Evolutionary conservation across 345 rosid genomes (phyloP).

Genomic region (Dipteronia sinensis): DNA sequence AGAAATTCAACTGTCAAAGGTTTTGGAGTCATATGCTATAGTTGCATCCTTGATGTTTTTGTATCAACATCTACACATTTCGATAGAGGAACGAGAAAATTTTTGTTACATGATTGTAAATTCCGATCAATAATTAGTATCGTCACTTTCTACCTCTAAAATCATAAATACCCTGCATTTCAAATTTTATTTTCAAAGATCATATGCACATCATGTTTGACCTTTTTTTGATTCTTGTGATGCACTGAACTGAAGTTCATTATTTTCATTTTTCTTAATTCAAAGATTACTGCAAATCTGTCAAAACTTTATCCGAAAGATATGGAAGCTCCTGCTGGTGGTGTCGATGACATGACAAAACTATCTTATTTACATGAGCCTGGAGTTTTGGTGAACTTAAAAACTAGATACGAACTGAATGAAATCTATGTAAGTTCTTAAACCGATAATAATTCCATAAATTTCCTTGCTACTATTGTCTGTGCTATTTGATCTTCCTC

Average conservation of each 20-base stretch:
- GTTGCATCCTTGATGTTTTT: not conserved
- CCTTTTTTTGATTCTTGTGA: not conserved
- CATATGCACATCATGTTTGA: not conserved
- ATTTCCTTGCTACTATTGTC: not conserved
- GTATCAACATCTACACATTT: too few relatives aligned
- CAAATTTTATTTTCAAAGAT: not conserved
- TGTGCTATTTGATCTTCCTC: slow-evolving; percentile 3
- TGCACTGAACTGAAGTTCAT: not conserved
- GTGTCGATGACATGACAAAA: slow-evolving; percentile 98
- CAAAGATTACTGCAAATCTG: slow-evolving; percentile 62
- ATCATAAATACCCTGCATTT: not conserved
- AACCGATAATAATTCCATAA: not conserved
- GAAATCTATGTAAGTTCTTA: slow-evolving; percentile 81
- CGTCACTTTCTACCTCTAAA: not conserved
- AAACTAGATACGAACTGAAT: slow-evolving; percentile 79
- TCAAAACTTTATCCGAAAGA: slow-evolving; percentile 83
- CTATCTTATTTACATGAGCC: slow-evolving; percentile 94
- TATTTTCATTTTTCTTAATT: slow-evolving; percentile 15
- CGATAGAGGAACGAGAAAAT: not conserved
- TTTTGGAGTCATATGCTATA: not conserved
- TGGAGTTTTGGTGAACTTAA: slow-evolving; percentile 85
- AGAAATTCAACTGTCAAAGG: not conserved
- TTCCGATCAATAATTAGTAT: not conserved
- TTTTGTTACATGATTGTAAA: too few relatives aligned
- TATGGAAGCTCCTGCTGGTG: slow-evolving; percentile 90